Base-by-base conservation (phyloP, 1,139 yeast species). In the Suhomyces bribrorum region DNA sequence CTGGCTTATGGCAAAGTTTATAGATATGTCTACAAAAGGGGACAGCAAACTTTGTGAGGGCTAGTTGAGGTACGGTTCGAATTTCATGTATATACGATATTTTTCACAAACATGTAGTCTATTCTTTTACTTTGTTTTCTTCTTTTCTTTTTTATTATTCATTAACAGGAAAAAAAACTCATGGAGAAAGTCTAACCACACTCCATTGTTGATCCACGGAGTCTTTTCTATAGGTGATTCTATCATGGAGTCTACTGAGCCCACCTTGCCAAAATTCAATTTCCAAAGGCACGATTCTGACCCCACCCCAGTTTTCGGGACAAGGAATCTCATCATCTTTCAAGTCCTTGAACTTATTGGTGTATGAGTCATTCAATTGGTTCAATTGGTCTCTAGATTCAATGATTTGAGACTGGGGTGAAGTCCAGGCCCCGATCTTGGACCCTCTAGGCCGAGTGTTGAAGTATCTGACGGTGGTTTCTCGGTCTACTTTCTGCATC, bases 201-300 rank as follows among this genome's bases (percentile, higher is more conserved):
- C 69, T 62, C 95, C 95, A 90, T 26, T 69, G 62, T 2, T 61
- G 71, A 15, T 67, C 73, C 13, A 65, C 53, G 7, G 49, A 50
- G 8, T 76, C 79, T 56, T 94, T 74, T 47, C 77, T 75, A 62
- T 75, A 92, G n/a, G 81, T 77, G 41, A 89, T 71, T 54, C 98
- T 77, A 62, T 92, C 99, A 61, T 92, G 98, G 41, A 90, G 72
- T 60, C 99, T 77, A 55, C 87, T 85, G 43, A 79, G 75, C 46
- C 98, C 79, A 13, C 98, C 98, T 65, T 92, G 97, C 97, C 97
- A 92, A 57, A 92, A 92, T 64, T 92, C 98, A 50, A 92, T 77
- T 56, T 88, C 96, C 38, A 86, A 66, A 2, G 99, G 98, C 31
- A 84, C 81, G 22, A 92, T 75, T 54, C 96, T 74, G 38, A 92